Base-by-base conservation (phyloP, 805 yeast genomes). In the Yarrowia sp. region DNA sequence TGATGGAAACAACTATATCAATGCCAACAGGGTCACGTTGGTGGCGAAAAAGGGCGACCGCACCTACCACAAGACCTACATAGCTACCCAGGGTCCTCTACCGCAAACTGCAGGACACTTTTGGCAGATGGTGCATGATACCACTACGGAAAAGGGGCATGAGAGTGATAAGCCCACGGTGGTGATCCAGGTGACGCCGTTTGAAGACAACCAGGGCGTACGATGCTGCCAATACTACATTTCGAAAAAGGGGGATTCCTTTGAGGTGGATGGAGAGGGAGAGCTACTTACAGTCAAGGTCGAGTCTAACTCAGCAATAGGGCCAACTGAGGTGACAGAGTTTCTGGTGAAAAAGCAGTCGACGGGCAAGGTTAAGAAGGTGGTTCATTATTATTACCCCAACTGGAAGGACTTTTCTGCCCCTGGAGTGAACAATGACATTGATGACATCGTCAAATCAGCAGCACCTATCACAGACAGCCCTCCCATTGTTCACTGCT, bases 1-100 rank as follows among this genome's bases (percentile, higher is more conserved):
- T 8, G 69, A 68, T 8, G 71, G 63, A 15, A 72, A 74, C 66
- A 90, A 87, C 73, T 92, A 92, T 74, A 90, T 92, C 70, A 92
- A 92, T 76, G 99, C 98, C 0, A 90, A 92, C 28, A 88, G 90
- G 76, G 75, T 90, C 69, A 71, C 80, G 71, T 69, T 79, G 74
- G 70, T 80, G 71, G 69, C 73, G 69, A 72, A 55, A 11, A 41
- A 55, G 47, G 45, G 31, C 22, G 15, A 15, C 38, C 10, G 41
- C 15, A 55, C 47, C 47, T 55, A 55, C 38, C 53, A 32, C 53
- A 69, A 74, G 53, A 67, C 69, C 4, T 77, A 75, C 65, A 89
- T 92, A 70, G 97, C 96, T 0, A 83, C 96, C 0, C 97, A 93
- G 74, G 99, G 97, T 1, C 99, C 99, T 2, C 75, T 89, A 66